Percentiles rank a stretch among this genome's conserved stretches.
phyloP scores from a whole-genome alignment of 1,139 yeast genomes.

The Wickerhamomyces sp. region DNA sequence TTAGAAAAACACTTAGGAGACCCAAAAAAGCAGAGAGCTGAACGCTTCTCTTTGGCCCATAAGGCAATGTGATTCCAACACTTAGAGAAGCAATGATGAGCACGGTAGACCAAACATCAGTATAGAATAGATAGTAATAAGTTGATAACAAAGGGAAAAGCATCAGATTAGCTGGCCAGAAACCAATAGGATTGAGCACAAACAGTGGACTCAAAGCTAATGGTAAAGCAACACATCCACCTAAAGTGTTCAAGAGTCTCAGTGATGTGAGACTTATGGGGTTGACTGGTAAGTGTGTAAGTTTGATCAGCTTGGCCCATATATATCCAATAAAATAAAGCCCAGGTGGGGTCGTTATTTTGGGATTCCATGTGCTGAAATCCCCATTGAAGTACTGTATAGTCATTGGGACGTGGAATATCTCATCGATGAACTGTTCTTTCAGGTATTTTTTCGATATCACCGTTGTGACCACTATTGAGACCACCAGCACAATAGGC shows the following conservation, averaged over 20 bases:
- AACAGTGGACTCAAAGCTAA: slow-evolving; percentile 32
- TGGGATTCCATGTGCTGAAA: slow-evolving; percentile 72
- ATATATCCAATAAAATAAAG: slow-evolving; percentile 61
- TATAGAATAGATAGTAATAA: slow-evolving; percentile 76
- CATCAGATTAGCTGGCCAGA: slow-evolving; percentile 45
- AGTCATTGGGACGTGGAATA: slow-evolving; percentile 82
- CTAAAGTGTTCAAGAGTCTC: slow-evolving; percentile 58
- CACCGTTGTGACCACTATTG: slow-evolving; percentile 10
- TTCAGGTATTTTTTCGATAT: slow-evolving; percentile 16
- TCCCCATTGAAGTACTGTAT: slow-evolving; percentile 57
- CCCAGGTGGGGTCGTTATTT: slow-evolving; percentile 97
- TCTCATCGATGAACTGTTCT: slow-evolving; percentile 53
- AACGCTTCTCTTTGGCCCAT: slow-evolving; percentile 29
- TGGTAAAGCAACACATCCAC: slow-evolving; percentile 57
- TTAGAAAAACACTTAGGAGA: slow-evolving; percentile 58
- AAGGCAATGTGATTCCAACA: slow-evolving; percentile 32
- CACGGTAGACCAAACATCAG: slow-evolving; percentile 89
- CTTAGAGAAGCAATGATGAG: slow-evolving; percentile 51
- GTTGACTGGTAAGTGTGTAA: slow-evolving; percentile 25
- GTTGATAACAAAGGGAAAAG: slow-evolving; percentile 69
- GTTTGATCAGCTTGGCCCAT: slow-evolving; percentile 33
- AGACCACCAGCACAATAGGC: slow-evolving; percentile 12
- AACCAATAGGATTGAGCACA: slow-evolving; percentile 35
- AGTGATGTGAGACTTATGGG: slow-evolving; percentile 39
- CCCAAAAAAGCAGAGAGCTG: slow-evolving; percentile 43